phyloP scores from a whole-genome alignment of 1,139 yeast genomes.

The Citeromyces siamensis region DNA sequence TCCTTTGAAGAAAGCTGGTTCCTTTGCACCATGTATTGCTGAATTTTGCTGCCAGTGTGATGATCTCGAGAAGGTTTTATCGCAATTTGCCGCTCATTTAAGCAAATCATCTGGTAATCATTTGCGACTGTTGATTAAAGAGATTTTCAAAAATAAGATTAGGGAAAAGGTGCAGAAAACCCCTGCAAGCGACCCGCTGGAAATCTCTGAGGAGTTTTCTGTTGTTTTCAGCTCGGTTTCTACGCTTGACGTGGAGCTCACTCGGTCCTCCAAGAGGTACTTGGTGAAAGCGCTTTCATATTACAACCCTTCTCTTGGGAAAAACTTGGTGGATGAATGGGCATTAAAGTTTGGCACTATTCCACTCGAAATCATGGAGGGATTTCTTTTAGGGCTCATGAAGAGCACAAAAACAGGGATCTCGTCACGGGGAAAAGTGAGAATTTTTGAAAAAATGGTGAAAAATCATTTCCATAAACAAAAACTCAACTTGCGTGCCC shows the following conservation, averaged over 20 bases:
- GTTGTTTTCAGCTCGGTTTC: not conserved
- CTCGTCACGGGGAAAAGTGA: conserved; percentile 5
- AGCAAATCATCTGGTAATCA: not conserved
- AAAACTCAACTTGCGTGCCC: not conserved
- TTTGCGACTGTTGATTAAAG: not conserved
- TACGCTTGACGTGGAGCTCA: not conserved
- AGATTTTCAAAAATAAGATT: not conserved
- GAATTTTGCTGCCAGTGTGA: no score
- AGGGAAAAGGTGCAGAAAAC: not conserved
- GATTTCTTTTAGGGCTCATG: conserved; percentile 5
- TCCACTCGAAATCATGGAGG: conserved; percentile 1
- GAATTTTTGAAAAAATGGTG: conserved; percentile 1
- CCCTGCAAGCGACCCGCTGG: not conserved
- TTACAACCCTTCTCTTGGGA: not conserved
- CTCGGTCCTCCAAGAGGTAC: not conserved
- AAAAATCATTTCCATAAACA: conserved; percentile 1
- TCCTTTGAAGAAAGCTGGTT: no score
- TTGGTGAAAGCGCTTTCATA: not conserved
- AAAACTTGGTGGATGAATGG: not conserved
- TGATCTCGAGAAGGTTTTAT: no score
- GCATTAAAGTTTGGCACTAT: not conserved
- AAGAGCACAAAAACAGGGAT: conserved; percentile 1
- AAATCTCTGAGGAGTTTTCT: not conserved
- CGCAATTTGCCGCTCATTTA: not conserved
- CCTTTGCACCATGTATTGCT: no score